These are phyloP conservation scores for Thoreauomyces humboldtii DNA, from an alignment of 192 early-diverging fungal species.

Conservation along the genomic window DNA sequence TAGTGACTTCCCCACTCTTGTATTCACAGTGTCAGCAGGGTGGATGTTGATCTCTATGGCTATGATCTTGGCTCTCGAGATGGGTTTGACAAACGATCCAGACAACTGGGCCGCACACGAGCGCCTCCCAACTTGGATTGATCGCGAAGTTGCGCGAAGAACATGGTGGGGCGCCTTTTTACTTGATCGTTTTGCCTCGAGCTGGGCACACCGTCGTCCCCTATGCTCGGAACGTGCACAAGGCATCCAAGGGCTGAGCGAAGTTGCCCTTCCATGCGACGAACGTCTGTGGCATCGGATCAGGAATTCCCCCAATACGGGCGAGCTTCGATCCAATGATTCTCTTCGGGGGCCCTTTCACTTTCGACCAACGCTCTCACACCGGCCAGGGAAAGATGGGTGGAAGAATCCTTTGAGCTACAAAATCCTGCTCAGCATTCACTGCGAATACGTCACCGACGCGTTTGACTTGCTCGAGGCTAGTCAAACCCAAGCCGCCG, in stretches of 20 bases:
- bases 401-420: background rate
- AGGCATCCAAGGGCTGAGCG: background rate
- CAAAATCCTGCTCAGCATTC: background rate
- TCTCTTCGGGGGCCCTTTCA: background rate
- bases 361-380: background rate
- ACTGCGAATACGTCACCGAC: background rate
- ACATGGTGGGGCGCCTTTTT: slow-evolving; percentile 5
- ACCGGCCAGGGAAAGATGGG: background rate
- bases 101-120: background rate
- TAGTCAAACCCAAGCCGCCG: background rate
- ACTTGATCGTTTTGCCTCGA: slow-evolving; percentile 2
- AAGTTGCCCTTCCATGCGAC: slow-evolving; percentile 9
- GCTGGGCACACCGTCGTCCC: slow-evolving; percentile 5
- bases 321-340: background rate
- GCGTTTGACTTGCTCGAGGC: background rate
- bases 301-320: background rate
- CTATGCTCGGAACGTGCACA: background rate
- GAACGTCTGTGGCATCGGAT: slow-evolving; percentile 1
- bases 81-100: background rate
- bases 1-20: no score
- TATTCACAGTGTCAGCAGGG: background rate
- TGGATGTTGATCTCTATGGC: background rate
- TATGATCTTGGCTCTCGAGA: background rate
- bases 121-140: background rate
- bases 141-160: slow-evolving; percentile 6